phyloP scores from a whole-genome alignment of 2,329 filamentous ascomycete species.

The Blastomyces parvus region DNA sequence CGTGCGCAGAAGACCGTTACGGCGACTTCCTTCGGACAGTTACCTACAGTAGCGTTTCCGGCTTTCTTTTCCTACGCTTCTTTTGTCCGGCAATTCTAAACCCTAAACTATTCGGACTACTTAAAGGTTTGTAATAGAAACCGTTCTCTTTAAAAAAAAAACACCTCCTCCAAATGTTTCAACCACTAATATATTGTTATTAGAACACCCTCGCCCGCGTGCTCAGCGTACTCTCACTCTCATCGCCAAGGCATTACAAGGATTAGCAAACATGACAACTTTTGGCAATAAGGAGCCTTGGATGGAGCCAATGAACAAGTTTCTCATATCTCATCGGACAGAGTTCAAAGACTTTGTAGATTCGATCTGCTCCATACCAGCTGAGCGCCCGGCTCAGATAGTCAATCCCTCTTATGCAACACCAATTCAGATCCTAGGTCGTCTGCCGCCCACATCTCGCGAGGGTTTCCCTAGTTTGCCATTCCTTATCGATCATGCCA shows the following conservation, averaged over 20 bases:
- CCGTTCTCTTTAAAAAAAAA: not conserved
- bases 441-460: constrained; percentile 66
- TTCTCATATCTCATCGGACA: constrained; percentile 63
- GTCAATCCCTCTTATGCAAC: constrained; percentile 84
- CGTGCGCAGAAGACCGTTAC: constrained; percentile 88
- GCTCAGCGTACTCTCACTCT: constrained; percentile 83
- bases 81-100: constrained; percentile 95
- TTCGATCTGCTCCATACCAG: constrained; percentile 70
- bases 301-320: constrained; percentile 98
- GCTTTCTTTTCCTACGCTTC: constrained; percentile 88
- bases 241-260: constrained; percentile 85
- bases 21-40: constrained; percentile 85
- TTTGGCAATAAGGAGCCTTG: constrained; percentile 95
- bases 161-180: not conserved
- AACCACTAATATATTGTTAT: constrained; percentile 20
- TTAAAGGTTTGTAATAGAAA: constrained; percentile 48
- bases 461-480: constrained; percentile 91
- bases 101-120: constrained; percentile 80
- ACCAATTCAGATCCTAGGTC: constrained; percentile 77
- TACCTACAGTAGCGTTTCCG: constrained; percentile 86
- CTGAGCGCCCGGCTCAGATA: constrained; percentile 54
- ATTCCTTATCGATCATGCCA: constrained; percentile 81
- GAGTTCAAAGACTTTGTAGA: constrained; percentile 84
- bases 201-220: constrained; percentile 69
- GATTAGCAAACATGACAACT: constrained; percentile 77